phyloP scores from a whole-genome alignment of 768 basidiomycete genomes.

The Megacollybia marginata region DNA sequence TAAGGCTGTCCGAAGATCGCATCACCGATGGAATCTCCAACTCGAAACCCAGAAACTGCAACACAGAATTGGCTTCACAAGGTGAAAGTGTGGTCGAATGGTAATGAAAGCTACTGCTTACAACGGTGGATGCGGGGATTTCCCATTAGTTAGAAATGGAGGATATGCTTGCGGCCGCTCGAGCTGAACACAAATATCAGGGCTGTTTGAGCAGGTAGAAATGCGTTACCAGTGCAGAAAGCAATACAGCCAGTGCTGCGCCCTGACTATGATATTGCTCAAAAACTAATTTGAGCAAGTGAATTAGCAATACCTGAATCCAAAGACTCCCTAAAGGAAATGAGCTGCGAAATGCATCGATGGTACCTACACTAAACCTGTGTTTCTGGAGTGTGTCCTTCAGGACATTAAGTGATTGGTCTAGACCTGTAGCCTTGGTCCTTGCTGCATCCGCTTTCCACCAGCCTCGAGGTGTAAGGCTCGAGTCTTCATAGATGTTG shows the following conservation, averaged over 20 bases:
- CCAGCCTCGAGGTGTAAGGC: conserved; percentile 62
- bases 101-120: conserved; percentile 21
- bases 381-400: conserved; percentile 50
- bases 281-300: not conserved
- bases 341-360: conserved; percentile 5
- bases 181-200: conserved; percentile 26
- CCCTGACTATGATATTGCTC: conserved; percentile 51
- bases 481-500: conserved; percentile 34
- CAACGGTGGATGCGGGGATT: conserved; percentile 72
- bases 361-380: conserved; percentile 54
- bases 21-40: conserved; percentile 36
- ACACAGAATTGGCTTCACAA: conserved; percentile 59
- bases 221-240: conserved; percentile 52
- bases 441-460: conserved; percentile 52
- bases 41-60: conserved; percentile 67
- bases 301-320: conserved; percentile 51
- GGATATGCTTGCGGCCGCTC: conserved; percentile 47
- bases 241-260: conserved; percentile 64
- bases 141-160: conserved; percentile 54
- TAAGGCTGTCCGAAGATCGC: conserved; percentile 44
- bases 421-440: conserved; percentile 46
- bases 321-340: conserved; percentile 58
- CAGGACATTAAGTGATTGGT: conserved; percentile 46
- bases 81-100: not conserved
- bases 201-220: not conserved